These are phyloP conservation scores for Xenoacremonium recifei DNA, from an alignment of 2,329 filamentous ascomycete genomes.

Conservation along the genomic window DNA sequence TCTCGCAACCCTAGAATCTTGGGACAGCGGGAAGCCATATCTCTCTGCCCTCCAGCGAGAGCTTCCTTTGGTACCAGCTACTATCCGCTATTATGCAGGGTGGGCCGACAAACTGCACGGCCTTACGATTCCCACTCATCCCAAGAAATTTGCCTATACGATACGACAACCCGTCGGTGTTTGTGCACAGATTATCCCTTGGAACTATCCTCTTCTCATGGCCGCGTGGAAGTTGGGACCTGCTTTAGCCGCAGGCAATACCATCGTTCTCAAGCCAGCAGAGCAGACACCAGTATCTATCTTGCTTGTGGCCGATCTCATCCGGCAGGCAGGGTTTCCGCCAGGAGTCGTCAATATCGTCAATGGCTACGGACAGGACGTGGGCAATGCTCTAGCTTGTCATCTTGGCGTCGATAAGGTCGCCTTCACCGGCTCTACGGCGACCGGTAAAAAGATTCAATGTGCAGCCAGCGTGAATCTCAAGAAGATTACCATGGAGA, in stretches of 20 bases:
- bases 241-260: background rate
- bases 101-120: background rate
- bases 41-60: background rate
- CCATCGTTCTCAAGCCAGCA: background rate
- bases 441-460: background rate
- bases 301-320: background rate
- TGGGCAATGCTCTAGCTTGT: background rate
- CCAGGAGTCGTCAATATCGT: background rate
- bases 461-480: slow-evolving; percentile 50
- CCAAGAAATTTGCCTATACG: background rate
- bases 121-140: background rate
- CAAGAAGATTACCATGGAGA: slow-evolving; percentile 2
- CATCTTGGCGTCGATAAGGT: background rate
- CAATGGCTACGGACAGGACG: background rate
- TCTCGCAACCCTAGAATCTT: background rate
- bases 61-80: background rate
- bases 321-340: background rate
- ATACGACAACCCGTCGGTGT: background rate
- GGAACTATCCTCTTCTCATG: background rate
- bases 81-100: background rate
- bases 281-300: background rate
- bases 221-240: background rate
- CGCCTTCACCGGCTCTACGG: background rate
- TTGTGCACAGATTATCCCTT: background rate
- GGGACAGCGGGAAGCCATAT: background rate